Evolutionary conservation across 306 rosid species (phyloP), one percentile per base, ranked within the genome.

Genomic region (Biancaea sappan): DNA sequence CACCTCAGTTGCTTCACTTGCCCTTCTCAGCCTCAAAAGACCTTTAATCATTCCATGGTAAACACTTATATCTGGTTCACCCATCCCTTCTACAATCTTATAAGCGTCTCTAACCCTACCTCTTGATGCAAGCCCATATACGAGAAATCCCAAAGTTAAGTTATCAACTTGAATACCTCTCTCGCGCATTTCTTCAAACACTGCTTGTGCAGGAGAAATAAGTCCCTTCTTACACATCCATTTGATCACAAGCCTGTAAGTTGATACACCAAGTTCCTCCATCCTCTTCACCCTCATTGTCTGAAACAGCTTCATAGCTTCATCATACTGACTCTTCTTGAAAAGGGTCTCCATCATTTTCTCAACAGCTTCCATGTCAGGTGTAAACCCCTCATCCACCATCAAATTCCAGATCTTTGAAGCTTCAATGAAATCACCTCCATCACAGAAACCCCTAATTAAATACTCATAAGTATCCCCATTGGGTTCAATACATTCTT

Each of bases 41-140:
- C 94, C 97, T 48, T 91, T 94, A 2, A 91, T 89, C 69, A 94
- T 37, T 3, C 87, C 94, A 63, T 91, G 98, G 66, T 80, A 91
- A 0, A 91, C 85, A 43, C 82, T 77, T 44, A 86, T 80, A 74
- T 84, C 85, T 0, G 80, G 77, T 13, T 0, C 76, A 2, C 53
- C 79, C 65, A 81, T 77, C 83, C 78, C 66, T 18, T 81, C 76
- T 4, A 70, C 73, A 81, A 84, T 37, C 41, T 44, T 13, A 78
- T 84, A 89, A 60, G 90, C 96, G 80, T 87, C 88, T 48, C 87
- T 84, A 22, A 86, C 84, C 34, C 92, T 81, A 12, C 57, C 86
- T 48, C 84, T 83, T 5, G 79, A 62, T 5, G 87, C 16, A 78
- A 93, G 89, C 71, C 97, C 98, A 22, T 86, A 91, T 16, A 84